Evolutionary conservation across 2,329 filamentous ascomycete genomes (phyloP).

Genomic region (Phaeomoniella chlamydospora): DNA sequence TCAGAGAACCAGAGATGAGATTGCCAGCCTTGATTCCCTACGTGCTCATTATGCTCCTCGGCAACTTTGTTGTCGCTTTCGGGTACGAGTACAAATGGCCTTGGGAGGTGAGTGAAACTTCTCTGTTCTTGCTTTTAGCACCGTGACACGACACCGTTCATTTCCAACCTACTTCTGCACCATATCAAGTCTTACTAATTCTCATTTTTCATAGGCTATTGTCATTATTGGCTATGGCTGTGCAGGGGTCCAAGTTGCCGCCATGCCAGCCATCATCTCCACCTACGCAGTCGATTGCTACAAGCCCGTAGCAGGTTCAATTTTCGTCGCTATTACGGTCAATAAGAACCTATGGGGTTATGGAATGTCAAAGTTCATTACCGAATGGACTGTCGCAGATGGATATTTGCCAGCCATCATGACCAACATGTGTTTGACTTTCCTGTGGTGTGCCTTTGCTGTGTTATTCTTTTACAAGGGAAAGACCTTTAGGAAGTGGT

Average conservation of each 20-base stretch:
- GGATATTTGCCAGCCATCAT: slow-evolving; percentile 45
- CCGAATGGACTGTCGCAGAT: slow-evolving; percentile 31
- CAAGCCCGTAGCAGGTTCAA: slow-evolving; percentile 44
- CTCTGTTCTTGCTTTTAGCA: not conserved
- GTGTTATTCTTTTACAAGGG: slow-evolving; percentile 43
- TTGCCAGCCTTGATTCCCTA: slow-evolving; percentile 43
- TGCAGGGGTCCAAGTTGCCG: slow-evolving; percentile 43
- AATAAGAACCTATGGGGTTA: slow-evolving; percentile 53
- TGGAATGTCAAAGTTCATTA: slow-evolving; percentile 42
- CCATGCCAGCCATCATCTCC: slow-evolving; percentile 42
- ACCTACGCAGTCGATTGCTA: slow-evolving; percentile 50
- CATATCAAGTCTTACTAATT: not conserved
- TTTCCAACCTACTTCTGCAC: slow-evolving; percentile 1
- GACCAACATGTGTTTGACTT: slow-evolving; percentile 40
- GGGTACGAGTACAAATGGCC: slow-evolving; percentile 39
- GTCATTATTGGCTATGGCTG: slow-evolving; percentile 44
- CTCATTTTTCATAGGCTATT: slow-evolving; percentile 18
- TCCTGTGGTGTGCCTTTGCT: slow-evolving; percentile 39
- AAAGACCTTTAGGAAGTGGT: slow-evolving; percentile 44
- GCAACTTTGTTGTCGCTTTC: slow-evolving; percentile 40
- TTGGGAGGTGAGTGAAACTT: slow-evolving; percentile 28
- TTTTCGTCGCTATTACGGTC: slow-evolving; percentile 48
- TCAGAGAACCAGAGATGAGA: slow-evolving; percentile 46
- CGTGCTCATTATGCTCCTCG: slow-evolving; percentile 40
- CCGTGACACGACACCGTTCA: not conserved